Base-by-base conservation (phyloP, 192 early-diverging fungal genomes). In the Chytriomyces sp. region DNA sequence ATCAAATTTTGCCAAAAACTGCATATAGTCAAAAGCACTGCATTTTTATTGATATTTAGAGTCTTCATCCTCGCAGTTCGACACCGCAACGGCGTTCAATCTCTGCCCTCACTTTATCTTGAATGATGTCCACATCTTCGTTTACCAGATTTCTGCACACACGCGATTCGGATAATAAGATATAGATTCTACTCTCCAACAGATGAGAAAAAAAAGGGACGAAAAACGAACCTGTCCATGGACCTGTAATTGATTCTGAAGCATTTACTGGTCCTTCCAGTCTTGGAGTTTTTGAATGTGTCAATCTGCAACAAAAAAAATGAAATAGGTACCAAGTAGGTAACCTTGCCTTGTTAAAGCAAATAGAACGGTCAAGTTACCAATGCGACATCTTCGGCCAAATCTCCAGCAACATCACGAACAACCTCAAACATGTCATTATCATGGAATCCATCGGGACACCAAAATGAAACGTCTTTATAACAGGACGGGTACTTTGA, bases 401-500 rank as follows among this genome's bases (percentile, higher is more conserved):
- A 83, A 78, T 99, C 97, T 45, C 94, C 94, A 10, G 95, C 95
- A n/a, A 91, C 89, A 72, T 93, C 93, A 60, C 97, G 88, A 6
- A 99, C 93, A 64, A 96, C 79, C 68, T 97, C 95, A 82, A 92
- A 93, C 83, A 99, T 90, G 76, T 97, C 94, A 82, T 97, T 99
- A 61, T 97, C 96, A 69, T 96, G 93, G 83, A 93, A 95, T 46
- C 82, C 74, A 0, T 82, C 76, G 10, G 88, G 84, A 4, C 91
- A 64, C 96, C 97, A 99, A 77, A 99, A 99, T 11, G 92, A 94
- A 11, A 99, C 87, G 83, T 99, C 97, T 81, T 98, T 99, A 78
- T 93, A 90, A 78, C 95, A 99, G 0, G 93, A 82, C 6, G 95
- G 94, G 76, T 93, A 95, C 74, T 94, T 95, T 45, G 93, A 96